Evolutionary conservation across 208 protist species (phyloP), one percentile per base, ranked within the genome.

Genomic region (Acanthamoeba healyi): DNA sequence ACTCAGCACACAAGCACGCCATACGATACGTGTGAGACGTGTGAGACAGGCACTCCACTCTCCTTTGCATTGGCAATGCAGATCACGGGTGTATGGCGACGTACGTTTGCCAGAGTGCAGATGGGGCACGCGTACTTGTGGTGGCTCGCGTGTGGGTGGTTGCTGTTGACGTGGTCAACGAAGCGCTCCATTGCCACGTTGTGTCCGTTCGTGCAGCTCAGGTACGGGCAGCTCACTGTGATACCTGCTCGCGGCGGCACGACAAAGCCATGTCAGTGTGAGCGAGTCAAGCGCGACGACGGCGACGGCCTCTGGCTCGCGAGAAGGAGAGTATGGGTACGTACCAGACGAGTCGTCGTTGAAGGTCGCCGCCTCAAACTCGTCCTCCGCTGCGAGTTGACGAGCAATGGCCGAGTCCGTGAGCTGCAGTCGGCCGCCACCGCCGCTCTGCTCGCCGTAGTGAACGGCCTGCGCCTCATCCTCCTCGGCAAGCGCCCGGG

Each of bases 151-250:
- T 26, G 7, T 3, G 70, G 17, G 70, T 79, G 70, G 22, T 49
- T 32, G 40, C 4, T 79, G n/a, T 9, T 49, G 22, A 79, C 70
- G 70, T 79, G 70, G 1, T 4, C 29, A 6, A 26, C 19, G 15
- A 79, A 79, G 38, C 19, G 12, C 24, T 79, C 70, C 12, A 79
- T 7, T 17, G 70, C 70, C 7, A 79, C 32, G 65, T 38, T 10
- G 70, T 22, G 38, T 5, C 70, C 70, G 24, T 24, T 79, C 12
- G n/a, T 15, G 19, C 70, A 79, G 17, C 70, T 38, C 70, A 44
- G 24, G 12, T 79, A 79, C 15, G 70, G 70, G 22, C 70, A 79
- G 70, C 10, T 46, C 70, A 79, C 70, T 14, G 70, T 79, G 70
- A 79, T 17, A 7, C 36, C 38, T 77, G 38, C 38, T 46, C 34